Evolutionary conservation across 2,329 filamentous ascomycete genomes (phyloP).

Genomic region (Ceratocystis cacaofunesta): DNA sequence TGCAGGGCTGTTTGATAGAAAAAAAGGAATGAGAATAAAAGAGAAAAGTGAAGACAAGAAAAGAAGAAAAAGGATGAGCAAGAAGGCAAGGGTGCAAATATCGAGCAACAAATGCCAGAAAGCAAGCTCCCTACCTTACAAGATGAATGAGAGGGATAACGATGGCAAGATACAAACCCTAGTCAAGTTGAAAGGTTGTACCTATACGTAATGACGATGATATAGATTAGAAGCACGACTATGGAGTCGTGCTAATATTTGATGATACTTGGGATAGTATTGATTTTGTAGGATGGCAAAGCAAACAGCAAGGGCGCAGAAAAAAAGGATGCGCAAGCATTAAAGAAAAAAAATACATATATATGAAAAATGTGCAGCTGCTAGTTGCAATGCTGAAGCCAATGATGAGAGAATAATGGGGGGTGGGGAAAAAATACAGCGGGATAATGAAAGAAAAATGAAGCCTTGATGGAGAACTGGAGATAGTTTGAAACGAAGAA

Average conservation of each 20-base stretch:
- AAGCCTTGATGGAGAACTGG: background rate
- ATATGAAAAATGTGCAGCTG: background rate
- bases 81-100: conserved; percentile 1
- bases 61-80: background rate
- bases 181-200: background rate
- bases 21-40: background rate
- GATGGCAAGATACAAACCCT: background rate
- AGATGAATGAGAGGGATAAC: background rate
- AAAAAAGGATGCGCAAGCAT: background rate
- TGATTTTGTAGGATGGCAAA: background rate
- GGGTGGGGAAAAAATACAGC: background rate
- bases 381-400: background rate
- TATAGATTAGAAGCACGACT: background rate
- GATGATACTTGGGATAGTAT: background rate
- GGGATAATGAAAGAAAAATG: background rate
- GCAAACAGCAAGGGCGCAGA: background rate
- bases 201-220: background rate
- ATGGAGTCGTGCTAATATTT: background rate
- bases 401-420: background rate
- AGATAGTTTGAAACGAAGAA: background rate
- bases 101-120: background rate
- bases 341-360: background rate
- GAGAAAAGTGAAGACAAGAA: background rate
- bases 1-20: background rate
- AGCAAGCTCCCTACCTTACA: background rate